Percentiles rank a stretch among this genome's conserved stretches.
phyloP scores from a whole-genome alignment of 1,139 yeast species.

The Protomyces inouyei region DNA sequence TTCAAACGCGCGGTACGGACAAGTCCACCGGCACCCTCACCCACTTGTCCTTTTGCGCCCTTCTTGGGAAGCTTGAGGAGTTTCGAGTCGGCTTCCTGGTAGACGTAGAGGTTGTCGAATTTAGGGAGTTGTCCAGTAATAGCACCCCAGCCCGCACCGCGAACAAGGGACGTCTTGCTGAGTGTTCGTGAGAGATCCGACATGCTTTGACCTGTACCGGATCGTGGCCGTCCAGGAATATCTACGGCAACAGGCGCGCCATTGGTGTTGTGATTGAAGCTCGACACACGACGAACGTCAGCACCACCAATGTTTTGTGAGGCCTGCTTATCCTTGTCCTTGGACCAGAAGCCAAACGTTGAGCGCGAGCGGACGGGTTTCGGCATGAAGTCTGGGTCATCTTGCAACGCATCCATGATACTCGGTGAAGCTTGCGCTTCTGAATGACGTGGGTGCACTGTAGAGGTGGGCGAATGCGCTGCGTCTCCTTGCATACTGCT shows the following conservation, averaged over 20 bases:
- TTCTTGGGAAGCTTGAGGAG: slow-evolving; percentile 11
- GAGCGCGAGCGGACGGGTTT: background rate
- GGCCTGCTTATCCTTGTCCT: background rate
- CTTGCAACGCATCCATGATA: background rate
- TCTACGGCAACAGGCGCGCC: background rate
- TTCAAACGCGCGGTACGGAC: slow-evolving; percentile 25
- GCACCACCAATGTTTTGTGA: background rate
- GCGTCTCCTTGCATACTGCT: background rate
- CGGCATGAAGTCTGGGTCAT: background rate
- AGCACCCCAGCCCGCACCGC: slow-evolving; percentile 21
- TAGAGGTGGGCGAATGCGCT: background rate
- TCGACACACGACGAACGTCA: background rate
- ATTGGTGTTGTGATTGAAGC: background rate
- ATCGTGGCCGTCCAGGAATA: background rate
- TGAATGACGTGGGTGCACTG: background rate
- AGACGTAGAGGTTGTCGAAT: slow-evolving; percentile 14
- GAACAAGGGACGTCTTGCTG: slow-evolving; percentile 17
- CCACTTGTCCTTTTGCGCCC: slow-evolving; percentile 16
- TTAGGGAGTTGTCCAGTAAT: slow-evolving; percentile 10
- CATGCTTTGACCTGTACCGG: slow-evolving; percentile 2
- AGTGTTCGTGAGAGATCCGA: slow-evolving; percentile 13
- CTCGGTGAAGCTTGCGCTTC: background rate
- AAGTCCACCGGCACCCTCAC: slow-evolving; percentile 28
- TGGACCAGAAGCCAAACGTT: background rate
- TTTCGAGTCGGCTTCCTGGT: slow-evolving; percentile 20